These are phyloP conservation scores for Myxozyma neotropica DNA, from an alignment of 805 yeast species.

Conservation along the genomic window DNA sequence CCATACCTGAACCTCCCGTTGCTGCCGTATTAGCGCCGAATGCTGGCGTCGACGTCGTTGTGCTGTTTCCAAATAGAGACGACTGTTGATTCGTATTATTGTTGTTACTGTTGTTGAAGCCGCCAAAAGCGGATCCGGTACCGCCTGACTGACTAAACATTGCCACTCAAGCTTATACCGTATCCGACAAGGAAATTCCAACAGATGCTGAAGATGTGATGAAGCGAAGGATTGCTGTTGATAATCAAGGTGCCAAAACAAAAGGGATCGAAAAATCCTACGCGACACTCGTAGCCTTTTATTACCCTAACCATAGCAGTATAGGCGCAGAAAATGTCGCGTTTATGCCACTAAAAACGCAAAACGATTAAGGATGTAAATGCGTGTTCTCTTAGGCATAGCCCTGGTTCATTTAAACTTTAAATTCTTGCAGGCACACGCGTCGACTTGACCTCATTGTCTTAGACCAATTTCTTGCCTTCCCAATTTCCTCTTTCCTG, in stretches of 20 bases:
- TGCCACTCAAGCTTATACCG: neutral
- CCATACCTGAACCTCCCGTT: slow-evolving; percentile 13
- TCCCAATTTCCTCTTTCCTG: neutral
- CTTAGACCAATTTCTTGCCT: too few species aligned
- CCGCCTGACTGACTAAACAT: slow-evolving; percentile 33
- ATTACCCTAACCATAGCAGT: neutral
- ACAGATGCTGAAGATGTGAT: neutral
- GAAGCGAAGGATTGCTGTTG: neutral
- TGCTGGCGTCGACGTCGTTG: slow-evolving; percentile 18
- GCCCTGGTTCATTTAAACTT: neutral
- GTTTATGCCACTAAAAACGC: slow-evolving; percentile 5
- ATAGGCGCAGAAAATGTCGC: slow-evolving; percentile 1
- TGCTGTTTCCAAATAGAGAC: slow-evolving; percentile 23
- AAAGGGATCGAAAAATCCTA: neutral
- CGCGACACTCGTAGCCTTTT: neutral
- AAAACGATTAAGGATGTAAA: neutral
- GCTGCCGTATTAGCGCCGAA: slow-evolving; percentile 20
- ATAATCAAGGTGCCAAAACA: neutral
- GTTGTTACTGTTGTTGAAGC: slow-evolving; percentile 28
- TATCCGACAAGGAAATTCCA: neutral
- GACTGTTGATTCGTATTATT: slow-evolving; percentile 18
- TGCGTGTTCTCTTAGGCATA: neutral
- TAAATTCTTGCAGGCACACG: neutral
- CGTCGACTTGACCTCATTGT: neutral
- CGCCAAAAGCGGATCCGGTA: slow-evolving; percentile 33